Evolutionary conservation across 352 stramenopile species (phyloP).

Genomic region (Phytophthora litchii): DNA sequence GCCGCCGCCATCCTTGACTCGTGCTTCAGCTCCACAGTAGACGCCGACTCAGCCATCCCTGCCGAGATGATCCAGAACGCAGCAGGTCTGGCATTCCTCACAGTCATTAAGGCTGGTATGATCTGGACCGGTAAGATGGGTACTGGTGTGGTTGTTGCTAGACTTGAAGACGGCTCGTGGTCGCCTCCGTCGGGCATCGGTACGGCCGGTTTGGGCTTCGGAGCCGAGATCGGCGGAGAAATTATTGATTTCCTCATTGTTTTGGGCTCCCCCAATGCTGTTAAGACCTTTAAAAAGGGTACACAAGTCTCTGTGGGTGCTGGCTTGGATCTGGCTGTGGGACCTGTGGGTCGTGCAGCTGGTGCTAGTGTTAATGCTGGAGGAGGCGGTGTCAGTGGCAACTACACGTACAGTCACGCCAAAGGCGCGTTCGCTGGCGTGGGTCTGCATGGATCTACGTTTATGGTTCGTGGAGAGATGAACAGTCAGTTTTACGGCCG

Average conservation of each 20-base stretch:
- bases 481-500: conserved; percentile 86
- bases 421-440: conserved; percentile 84
- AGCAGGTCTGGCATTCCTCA: conserved; percentile 82
- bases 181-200: conserved; percentile 84
- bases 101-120: conserved; percentile 84
- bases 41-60: conserved; percentile 78
- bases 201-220: conserved; percentile 82
- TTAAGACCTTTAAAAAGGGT: conserved; percentile 86
- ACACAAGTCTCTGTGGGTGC: conserved; percentile 84
- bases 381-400: conserved; percentile 77
- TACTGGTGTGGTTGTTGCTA: conserved; percentile 80
- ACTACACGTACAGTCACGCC: conserved; percentile 88
- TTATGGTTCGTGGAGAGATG: conserved; percentile 85
- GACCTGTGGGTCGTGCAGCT: conserved; percentile 69
- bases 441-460: conserved; percentile 82
- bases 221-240: conserved; percentile 83
- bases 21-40: conserved; percentile 79
- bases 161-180: conserved; percentile 84
- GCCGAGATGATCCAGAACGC: conserved; percentile 83
- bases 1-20: conserved; percentile 83
- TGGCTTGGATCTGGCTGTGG: conserved; percentile 76
- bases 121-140: conserved; percentile 88
- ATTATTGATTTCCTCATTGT: conserved; percentile 92
- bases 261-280: conserved; percentile 66
- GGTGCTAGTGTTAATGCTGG: conserved; percentile 80